Evolutionary conservation across 75 land plant genomes (phyloP).

Genomic region (Cunninghamia lanceolata): DNA sequence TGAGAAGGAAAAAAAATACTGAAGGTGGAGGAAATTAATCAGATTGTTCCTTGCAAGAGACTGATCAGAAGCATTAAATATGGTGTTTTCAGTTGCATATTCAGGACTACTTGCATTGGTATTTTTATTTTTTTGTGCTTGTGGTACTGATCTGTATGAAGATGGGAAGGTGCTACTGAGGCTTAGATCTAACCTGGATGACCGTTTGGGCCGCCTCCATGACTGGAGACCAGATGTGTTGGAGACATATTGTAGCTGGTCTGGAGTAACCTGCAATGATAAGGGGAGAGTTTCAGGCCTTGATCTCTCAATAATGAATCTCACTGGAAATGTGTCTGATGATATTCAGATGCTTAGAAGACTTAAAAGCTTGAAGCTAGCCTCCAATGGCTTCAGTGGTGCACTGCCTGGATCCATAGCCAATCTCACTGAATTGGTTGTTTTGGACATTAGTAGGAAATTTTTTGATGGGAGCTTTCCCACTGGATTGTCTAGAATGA

Average conservation of each 20-base stretch:
- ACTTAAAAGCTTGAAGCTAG: conserved; percentile 43
- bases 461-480: conserved; percentile 44
- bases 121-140: background rate
- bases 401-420: conserved; percentile 47
- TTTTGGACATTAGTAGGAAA: conserved; percentile 58
- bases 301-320: conserved; percentile 65
- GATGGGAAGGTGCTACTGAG: conserved; percentile 20
- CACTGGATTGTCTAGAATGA: conserved; percentile 24
- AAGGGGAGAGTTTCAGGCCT: conserved; percentile 41
- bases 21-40: no score
- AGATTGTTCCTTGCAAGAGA: background rate
- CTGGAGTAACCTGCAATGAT: conserved; percentile 54
- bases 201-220: conserved; percentile 41
- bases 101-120: background rate
- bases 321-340: conserved; percentile 47
- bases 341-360: conserved; percentile 28
- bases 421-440: conserved; percentile 23
- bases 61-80: background rate
- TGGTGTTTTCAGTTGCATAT: background rate
- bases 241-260: conserved; percentile 59
- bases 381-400: conserved; percentile 44
- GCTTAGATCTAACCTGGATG: conserved; percentile 39
- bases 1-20: background rate
- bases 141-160: background rate
- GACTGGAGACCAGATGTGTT: conserved; percentile 39